Conservation (phyloP, 176 grass and related monocot genomes). For the Eremochloa ophiuroides region DNA sequence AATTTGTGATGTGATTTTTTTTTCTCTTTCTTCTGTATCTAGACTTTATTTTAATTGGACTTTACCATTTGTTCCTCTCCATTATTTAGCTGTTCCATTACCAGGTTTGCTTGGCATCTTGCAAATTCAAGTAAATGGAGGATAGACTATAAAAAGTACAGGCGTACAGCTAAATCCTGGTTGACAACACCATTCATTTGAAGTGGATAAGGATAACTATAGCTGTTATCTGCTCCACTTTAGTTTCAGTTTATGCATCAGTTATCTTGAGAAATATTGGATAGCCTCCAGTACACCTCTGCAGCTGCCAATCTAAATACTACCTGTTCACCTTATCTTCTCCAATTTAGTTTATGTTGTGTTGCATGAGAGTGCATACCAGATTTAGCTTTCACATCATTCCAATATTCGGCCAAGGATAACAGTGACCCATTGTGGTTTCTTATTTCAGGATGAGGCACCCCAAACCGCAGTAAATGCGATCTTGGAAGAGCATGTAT, state of each 20-base stretch:
- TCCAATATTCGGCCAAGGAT: not conserved
- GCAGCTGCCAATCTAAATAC: not conserved
- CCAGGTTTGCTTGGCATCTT: not conserved
- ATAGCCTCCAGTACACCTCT: not conserved
- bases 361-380: not conserved
- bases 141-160: not conserved
- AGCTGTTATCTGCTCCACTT: conserved; percentile 2
- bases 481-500: conserved; percentile 3
- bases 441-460: conserved; percentile 58
- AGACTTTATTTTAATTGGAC: not conserved
- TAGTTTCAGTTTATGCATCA: not conserved
- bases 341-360: no score
- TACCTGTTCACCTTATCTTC: not conserved
- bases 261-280: not conserved
- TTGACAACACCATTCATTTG: not conserved
- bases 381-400: conserved; percentile 10
- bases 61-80: not conserved
- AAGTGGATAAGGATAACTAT: not conserved
- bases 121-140: conserved; percentile 19
- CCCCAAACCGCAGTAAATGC: conserved; percentile 40
- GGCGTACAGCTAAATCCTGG: not conserved
- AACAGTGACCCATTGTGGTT: not conserved
- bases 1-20: not conserved
- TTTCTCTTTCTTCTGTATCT: not conserved
- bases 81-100: not conserved